phyloP scores from a whole-genome alignment of 2,329 filamentous ascomycete species.

The Knufia petricola region DNA sequence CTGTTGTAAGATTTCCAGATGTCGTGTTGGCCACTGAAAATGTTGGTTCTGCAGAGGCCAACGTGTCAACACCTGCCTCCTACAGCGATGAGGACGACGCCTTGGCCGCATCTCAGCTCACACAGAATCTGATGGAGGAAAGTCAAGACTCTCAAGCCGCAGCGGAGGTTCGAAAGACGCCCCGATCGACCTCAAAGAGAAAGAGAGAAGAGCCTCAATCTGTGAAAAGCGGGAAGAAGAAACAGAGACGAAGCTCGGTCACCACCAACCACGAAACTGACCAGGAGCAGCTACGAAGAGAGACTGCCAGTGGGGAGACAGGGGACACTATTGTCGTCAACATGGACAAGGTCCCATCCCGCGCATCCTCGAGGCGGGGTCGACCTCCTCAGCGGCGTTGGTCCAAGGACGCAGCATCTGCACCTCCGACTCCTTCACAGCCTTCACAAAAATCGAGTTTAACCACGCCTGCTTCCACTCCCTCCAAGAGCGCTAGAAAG shows the following conservation, averaged over 20 bases:
- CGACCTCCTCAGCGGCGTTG: neutral
- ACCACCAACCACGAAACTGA: neutral
- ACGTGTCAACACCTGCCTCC: neutral
- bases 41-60: neutral
- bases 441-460: neutral
- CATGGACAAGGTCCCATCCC: neutral
- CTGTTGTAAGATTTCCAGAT: neutral
- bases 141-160: neutral
- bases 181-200: neutral
- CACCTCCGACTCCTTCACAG: neutral
- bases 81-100: constrained; percentile 35
- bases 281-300: neutral
- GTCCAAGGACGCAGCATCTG: neutral
- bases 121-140: constrained; percentile 31
- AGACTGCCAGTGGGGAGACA: neutral
- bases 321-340: neutral
- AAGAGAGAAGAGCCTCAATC: neutral
- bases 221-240: neutral
- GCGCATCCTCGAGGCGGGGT: neutral
- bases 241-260: neutral
- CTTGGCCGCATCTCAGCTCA: constrained; percentile 37
- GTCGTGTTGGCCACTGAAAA: neutral
- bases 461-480: neutral
- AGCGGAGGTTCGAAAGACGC: neutral
- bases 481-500: neutral